phyloP scores from a whole-genome alignment of 768 basidiomycete genomes.

The Mycena alexandri region DNA sequence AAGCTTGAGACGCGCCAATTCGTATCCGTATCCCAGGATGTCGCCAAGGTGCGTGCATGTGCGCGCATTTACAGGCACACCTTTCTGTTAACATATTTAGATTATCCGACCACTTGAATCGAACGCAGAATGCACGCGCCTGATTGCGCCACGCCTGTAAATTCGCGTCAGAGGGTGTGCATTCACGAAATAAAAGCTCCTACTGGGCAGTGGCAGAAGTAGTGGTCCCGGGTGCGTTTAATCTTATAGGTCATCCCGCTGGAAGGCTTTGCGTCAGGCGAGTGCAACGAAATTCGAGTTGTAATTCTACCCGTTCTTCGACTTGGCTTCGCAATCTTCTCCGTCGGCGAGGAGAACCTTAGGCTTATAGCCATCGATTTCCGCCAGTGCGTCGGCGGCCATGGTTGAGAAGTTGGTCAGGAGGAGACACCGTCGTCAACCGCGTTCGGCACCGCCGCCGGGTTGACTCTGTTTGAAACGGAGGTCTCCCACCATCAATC shows the following conservation, averaged over 20 bases:
- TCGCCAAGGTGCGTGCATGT: slow-evolving; percentile 62
- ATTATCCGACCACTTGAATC: neutral
- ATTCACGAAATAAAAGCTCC: neutral
- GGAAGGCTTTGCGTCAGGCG: neutral
- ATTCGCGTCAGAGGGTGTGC: neutral
- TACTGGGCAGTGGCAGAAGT: slow-evolving; percentile 49
- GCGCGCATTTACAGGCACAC: slow-evolving; percentile 59
- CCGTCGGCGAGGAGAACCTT: slow-evolving; percentile 61
- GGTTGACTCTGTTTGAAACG: neutral
- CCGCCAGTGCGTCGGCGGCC: slow-evolving; percentile 58
- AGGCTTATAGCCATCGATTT: slow-evolving; percentile 66
- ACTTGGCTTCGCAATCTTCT: slow-evolving; percentile 35
- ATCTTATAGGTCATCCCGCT: slow-evolving; percentile 40
- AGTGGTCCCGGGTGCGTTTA: slow-evolving; percentile 57
- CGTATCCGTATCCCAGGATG: slow-evolving; percentile 62
- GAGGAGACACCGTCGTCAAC: neutral
- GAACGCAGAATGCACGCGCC: neutral
- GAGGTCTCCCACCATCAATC: neutral
- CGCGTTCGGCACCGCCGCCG: neutral
- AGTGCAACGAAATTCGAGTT: neutral
- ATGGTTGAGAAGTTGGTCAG: neutral
- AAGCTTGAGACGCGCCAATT: slow-evolving; percentile 57
- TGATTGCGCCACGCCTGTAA: slow-evolving; percentile 14
- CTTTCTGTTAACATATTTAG: slow-evolving; percentile 35
- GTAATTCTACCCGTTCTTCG: slow-evolving; percentile 46